Percentiles rank a stretch among this genome's conserved stretches.
Evolutionary conservation across 2,329 filamentous ascomycete genomes (phyloP).

Genomic region (Pseudocercospora crystallina): DNA sequence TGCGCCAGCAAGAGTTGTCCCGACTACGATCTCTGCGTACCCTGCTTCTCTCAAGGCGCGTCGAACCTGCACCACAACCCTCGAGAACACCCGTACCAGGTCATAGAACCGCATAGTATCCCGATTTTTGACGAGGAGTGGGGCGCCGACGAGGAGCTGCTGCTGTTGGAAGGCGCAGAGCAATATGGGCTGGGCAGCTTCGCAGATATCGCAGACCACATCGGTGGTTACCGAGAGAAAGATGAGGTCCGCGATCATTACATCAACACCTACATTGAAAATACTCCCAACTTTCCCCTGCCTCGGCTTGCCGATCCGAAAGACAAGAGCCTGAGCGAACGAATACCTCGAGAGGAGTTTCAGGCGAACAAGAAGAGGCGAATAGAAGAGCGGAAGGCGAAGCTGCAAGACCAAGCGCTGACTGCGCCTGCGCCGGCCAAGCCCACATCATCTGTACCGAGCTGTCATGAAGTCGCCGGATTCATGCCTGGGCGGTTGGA

Average conservation of each 20-base stretch:
- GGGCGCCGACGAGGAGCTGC: conserved; percentile 95
- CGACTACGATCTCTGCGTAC: conserved; percentile 95
- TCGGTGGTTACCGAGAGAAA: conserved; percentile 89
- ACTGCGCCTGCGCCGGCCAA: conserved; percentile 84
- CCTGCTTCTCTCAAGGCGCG: conserved; percentile 84
- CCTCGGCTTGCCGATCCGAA: conserved; percentile 81
- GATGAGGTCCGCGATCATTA: conserved; percentile 97
- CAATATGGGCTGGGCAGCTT: conserved; percentile 95
- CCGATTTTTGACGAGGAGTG: conserved; percentile 93
- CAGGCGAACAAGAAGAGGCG: conserved; percentile 86
- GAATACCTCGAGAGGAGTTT: conserved; percentile 86
- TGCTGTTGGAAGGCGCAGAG: conserved; percentile 89
- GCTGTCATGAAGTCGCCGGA: conserved; percentile 96
- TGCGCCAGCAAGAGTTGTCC: conserved; percentile 81
- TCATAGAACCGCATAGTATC: conserved; percentile 98
- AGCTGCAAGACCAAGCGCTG: conserved; percentile 77
- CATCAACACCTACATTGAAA: conserved; percentile 72
- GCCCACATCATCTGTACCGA: conserved; percentile 89
- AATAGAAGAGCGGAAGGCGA: conserved; percentile 88
- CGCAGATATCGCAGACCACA: conserved; percentile 97
- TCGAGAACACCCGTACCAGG: conserved; percentile 79
- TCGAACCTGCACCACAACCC: conserved; percentile 83
- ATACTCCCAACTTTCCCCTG: conserved; percentile 80
- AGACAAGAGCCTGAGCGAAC: conserved; percentile 74
- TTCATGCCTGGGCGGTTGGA: conserved; percentile 98